Base-by-base conservation (phyloP, 2,329 filamentous ascomycete species). In the Aspergillus vadensis region DNA sequence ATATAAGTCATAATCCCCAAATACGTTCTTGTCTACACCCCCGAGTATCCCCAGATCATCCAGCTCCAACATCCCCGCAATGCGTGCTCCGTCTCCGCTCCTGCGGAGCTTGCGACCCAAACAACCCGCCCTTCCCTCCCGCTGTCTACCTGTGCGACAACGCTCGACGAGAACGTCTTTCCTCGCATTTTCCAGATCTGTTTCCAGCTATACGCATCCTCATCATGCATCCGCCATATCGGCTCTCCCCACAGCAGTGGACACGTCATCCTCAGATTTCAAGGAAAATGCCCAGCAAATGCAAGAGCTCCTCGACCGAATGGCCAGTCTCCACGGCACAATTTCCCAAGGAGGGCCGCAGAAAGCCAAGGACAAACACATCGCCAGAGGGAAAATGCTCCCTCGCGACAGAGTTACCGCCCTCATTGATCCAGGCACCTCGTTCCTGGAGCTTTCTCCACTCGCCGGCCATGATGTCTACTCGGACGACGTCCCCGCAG, bases 381-480 rank as follows among this genome's bases (percentile, higher is more conserved):
- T 96, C 21, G 86, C 88, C 36, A 84, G 93, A 68, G 91, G 91
- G 65, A 98, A 98, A 83, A 97, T 98, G 92, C 84, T 99, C 59
- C 92, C 93, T 2, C 83, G 95, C 65, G 94, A 98, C 76, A 88
- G 94, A 36, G 86, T 99, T 57, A 90, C 92, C 0, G 90, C 92
- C 4, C 81, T 99, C 65, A 85, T 97, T 64, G 94, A 99, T 72
- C 90, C 91, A 0, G 93, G 93, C 4, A 94, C 91, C 2, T 90
- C 90, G 0, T 98, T 99, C 73, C 78, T 99, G 63, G 94, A 99
- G 79, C 83, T 99, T n/a, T 96, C 91, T 17, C 87, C 92, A n/a
- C 82, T 98, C 69, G 94, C 94, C 0, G 94, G 91, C 15, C 85
- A 97, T 72, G 88, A 91, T 60, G 82, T 97, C 55, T 98, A 98